A percentile compares a stretch with the other conserved stretches of the same genome.
Conservation (phyloP, 345 rosid species). For the Excoecaria cochinchinensis region DNA sequence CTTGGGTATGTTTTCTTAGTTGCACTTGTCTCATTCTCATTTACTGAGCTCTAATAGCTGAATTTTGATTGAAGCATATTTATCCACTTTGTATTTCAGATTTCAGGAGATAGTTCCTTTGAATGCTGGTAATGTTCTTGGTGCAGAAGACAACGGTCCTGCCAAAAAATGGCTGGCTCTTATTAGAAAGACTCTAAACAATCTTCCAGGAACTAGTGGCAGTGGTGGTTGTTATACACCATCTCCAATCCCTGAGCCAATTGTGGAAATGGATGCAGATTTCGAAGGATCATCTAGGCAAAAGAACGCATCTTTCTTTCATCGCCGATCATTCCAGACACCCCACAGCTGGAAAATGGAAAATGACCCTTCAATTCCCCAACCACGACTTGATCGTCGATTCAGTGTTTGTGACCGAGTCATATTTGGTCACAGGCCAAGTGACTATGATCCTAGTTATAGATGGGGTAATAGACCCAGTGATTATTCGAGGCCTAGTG, state of each 20-base stretch:
- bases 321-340: constrained; percentile 90
- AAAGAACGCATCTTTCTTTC: constrained; percentile 75
- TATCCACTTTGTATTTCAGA: constrained; percentile 34
- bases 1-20: constrained; percentile 61
- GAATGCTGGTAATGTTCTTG: constrained; percentile 94
- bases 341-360: constrained; percentile 83
- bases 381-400: constrained; percentile 72
- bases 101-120: constrained; percentile 99
- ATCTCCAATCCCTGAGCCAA: constrained; percentile 87
- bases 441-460: constrained; percentile 65
- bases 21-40: constrained; percentile 17
- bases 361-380: constrained; percentile 62
- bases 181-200: constrained; percentile 74
- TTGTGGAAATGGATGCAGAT: constrained; percentile 89
- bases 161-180: constrained; percentile 93
- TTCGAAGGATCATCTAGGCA: constrained; percentile 91
- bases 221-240: constrained; percentile 67
- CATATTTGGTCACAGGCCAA: constrained; percentile 72
- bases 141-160: constrained; percentile 97
- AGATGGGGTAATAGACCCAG: constrained; percentile 55
- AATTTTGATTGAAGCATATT: constrained; percentile 6
- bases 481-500: constrained; percentile 81
- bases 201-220: constrained; percentile 87
- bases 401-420: constrained; percentile 94
- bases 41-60: background rate